Percentiles rank a stretch among this genome's conserved stretches.
Conservation (phyloP, 352 stramenopile species). For the Thraustotheca clavata region DNA sequence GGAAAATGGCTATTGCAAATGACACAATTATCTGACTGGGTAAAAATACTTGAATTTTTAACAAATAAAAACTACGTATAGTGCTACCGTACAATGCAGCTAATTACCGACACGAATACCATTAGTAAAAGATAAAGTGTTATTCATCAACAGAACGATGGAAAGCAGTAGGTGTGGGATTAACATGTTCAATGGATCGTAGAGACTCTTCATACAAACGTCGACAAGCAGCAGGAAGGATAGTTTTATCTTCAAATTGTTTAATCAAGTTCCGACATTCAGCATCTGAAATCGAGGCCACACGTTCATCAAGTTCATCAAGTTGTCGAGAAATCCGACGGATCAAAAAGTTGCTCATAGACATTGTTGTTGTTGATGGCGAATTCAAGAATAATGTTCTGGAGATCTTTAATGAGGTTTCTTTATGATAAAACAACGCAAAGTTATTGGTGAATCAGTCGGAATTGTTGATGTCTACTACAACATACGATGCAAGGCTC, state of each 20-base stretch:
- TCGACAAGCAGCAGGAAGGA: background rate
- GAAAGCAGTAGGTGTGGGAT: background rate
- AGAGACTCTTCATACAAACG: background rate
- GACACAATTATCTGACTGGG: too few relatives aligned
- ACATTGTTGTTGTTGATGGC: background rate
- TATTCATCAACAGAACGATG: background rate
- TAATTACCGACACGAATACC: background rate
- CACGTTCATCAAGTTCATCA: slow-evolving; percentile 10
- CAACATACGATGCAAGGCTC: too few relatives aligned
- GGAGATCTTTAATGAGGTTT: too few relatives aligned
- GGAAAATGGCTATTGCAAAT: too few relatives aligned
- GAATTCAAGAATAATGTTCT: background rate
- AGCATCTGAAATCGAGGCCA: background rate
- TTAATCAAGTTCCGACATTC: background rate
- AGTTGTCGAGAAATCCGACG: slow-evolving; percentile 11
- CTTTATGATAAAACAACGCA: too few relatives aligned
- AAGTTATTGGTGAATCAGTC: too few relatives aligned
- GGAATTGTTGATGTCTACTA: too few relatives aligned
- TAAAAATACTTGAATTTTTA: too few relatives aligned
- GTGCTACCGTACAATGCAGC: background rate
- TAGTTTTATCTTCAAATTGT: background rate
- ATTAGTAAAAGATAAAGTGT: background rate
- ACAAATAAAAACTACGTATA: background rate
- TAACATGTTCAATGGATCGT: background rate
- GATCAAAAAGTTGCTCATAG: slow-evolving; percentile 16